These are phyloP conservation scores for Mortierella polycephala DNA, from an alignment of 371 early-diverging fungal species.

Conservation along the genomic window DNA sequence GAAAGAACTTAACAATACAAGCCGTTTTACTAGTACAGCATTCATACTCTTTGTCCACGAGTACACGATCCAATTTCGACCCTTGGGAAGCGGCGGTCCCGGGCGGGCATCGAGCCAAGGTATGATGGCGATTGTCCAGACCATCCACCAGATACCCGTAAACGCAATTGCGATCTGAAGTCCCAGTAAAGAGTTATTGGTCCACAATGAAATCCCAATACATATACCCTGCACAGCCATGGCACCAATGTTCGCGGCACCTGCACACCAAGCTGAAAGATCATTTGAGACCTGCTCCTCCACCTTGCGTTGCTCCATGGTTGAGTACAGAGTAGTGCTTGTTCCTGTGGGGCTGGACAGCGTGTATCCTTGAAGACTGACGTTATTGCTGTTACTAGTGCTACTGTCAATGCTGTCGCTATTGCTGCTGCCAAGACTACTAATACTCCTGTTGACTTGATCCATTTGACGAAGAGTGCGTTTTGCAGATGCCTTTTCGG, in stretches of 20 bases:
- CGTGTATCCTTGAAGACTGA: neutral
- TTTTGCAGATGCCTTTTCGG: slow-evolving; percentile 8
- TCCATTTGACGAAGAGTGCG: slow-evolving; percentile 6
- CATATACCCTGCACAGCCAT: slow-evolving; percentile 52
- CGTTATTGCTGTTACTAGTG: neutral
- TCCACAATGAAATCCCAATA: slow-evolving; percentile 33
- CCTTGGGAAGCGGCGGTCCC: slow-evolving; percentile 69
- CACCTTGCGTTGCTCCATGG: slow-evolving; percentile 33
- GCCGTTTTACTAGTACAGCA: no score
- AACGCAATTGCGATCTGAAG: slow-evolving; percentile 63
- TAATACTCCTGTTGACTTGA: slow-evolving; percentile 7
- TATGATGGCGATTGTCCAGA: slow-evolving; percentile 46
- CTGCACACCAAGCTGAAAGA: slow-evolving; percentile 56
- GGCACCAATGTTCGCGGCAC: slow-evolving; percentile 57
- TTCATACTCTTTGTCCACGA: slow-evolving; percentile 56
- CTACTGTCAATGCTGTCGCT: neutral
- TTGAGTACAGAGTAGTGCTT: neutral
- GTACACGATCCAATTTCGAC: slow-evolving; percentile 57
- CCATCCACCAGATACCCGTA: slow-evolving; percentile 64
- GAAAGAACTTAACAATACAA: neutral
- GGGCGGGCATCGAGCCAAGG: slow-evolving; percentile 62
- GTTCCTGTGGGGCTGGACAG: neutral
- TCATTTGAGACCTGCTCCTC: slow-evolving; percentile 54
- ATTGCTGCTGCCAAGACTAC: neutral
- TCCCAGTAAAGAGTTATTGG: slow-evolving; percentile 40